These are phyloP conservation scores for Curvularia eragrostidis DNA, from an alignment of 2,329 filamentous ascomycete genomes.

Conservation along the genomic window DNA sequence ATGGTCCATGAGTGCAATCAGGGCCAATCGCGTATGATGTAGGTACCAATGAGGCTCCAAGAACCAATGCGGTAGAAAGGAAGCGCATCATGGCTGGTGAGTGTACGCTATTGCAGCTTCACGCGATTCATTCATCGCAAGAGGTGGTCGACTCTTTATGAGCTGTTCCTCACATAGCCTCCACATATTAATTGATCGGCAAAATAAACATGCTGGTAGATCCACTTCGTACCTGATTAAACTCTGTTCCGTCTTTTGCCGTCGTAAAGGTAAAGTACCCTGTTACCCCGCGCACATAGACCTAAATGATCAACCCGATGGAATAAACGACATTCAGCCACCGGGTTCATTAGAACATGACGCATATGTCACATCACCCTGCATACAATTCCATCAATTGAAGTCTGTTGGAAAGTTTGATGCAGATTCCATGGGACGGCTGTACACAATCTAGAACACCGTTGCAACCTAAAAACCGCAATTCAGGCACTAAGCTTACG, in stretches of 20 bases:
- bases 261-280: neutral
- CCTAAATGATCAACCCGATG: conserved; percentile 7
- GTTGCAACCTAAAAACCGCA: neutral
- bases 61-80: conserved; percentile 2
- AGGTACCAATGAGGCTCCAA: conserved; percentile 10
- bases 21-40: conserved; percentile 42
- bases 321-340: conserved; percentile 20
- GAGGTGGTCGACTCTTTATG: conserved; percentile 5
- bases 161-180: neutral
- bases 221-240: neutral
- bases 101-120: neutral
- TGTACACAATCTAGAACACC: neutral
- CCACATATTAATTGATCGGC: neutral
- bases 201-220: neutral
- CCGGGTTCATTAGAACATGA: conserved; percentile 11
- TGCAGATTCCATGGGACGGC: neutral
- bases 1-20: conserved; percentile 58
- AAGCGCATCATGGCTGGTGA: conserved; percentile 7
- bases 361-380: conserved; percentile 1
- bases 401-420: neutral
- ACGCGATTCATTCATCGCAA: neutral
- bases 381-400: neutral
- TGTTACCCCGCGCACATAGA: conserved; percentile 12
- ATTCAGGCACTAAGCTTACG: neutral
- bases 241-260: conserved; percentile 1